Conservation (phyloP, 2,329 filamentous ascomycete species). For the Cladophialophora bantiana region DNA sequence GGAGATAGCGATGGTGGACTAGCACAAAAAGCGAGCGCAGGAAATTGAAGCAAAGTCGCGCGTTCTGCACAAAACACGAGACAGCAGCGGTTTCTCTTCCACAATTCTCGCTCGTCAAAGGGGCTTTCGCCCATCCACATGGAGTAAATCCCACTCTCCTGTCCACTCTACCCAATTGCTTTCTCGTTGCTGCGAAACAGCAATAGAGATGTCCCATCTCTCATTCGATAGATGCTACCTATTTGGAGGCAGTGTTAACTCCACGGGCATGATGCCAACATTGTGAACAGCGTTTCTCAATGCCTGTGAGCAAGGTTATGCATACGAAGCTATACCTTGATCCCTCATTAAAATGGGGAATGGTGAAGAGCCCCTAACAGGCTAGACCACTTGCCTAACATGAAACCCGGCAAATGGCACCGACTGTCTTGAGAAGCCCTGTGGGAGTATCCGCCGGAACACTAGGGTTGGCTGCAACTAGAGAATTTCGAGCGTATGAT, state of each 20-base stretch:
- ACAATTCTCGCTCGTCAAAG: background rate
- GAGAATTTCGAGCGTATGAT: background rate
- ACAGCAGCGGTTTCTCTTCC: background rate
- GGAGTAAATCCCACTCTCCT: background rate
- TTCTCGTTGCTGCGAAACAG: background rate
- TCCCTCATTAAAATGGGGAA: background rate
- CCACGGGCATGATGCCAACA: background rate
- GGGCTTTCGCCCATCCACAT: background rate
- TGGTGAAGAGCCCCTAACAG: background rate
- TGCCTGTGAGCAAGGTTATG: background rate
- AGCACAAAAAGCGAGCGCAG: background rate
- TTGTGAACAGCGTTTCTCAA: background rate
- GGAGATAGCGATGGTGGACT: background rate
- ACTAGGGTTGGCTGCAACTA: background rate
- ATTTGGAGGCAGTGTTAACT: background rate
- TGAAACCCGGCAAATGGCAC: background rate
- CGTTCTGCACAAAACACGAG: background rate
- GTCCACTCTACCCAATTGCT: too few species aligned
- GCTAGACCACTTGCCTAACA: background rate
- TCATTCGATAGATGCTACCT: background rate
- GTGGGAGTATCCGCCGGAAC: background rate
- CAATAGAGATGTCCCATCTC: background rate
- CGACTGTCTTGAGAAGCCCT: background rate
- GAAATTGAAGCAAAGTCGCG: background rate
- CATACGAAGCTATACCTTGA: background rate